Base-by-base conservation (phyloP, 805 yeast species). In the Metschnikowia bowlesiae region DNA sequence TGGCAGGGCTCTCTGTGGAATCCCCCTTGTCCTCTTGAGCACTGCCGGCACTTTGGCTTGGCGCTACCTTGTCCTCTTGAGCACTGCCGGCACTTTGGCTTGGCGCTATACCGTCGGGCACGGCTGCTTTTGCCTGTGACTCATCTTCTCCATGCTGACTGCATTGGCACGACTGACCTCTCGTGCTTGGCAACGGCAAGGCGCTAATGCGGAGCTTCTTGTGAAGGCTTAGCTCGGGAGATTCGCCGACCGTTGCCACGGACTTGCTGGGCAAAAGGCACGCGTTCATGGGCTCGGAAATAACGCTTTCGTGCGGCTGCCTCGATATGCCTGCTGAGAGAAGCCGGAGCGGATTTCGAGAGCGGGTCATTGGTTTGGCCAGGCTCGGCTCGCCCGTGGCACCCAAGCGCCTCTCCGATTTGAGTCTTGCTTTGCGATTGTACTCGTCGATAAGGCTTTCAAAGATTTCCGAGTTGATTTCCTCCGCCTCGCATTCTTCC, bases 141-240 rank as follows among this genome's bases (percentile, higher is more conserved):
- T 8, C 18, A n/a, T 6, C 4, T n/a, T n/a, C 36, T 2, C n/a
- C 32, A 16, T 33, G 31, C 9, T 44, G 16, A 4, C 34, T 8
- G 31, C 47, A 44, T 29, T 29, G 29, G 31, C 45, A 42, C 13
- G 38, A 14, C 38, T 32, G 34, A 29, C n/a, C 37, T n/a, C 45
- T 18, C 30, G n/a, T 42, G 18, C 18, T 39, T n/a, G 28, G 46
- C 16, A 48, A 39, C 35, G 55, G 57, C 36, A 47, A 26, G 0
- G 74, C 75, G 48, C 65, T 69, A 45, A 74, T 74, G 28, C 78
- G 63, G 28, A 74, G 62, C 49, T 74, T 74, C 51, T 74, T 74
- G 57, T 67, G 73, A 53, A 69, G 75, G 10, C 75, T 67, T 6
- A 65, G 60, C 51, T 66, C 70, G 26, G 66, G 57, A 1, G 71